A percentile compares a stretch with the other conserved stretches of the same genome.
Conservation (phyloP, 305 asterid species). For the Withania somnifera region DNA sequence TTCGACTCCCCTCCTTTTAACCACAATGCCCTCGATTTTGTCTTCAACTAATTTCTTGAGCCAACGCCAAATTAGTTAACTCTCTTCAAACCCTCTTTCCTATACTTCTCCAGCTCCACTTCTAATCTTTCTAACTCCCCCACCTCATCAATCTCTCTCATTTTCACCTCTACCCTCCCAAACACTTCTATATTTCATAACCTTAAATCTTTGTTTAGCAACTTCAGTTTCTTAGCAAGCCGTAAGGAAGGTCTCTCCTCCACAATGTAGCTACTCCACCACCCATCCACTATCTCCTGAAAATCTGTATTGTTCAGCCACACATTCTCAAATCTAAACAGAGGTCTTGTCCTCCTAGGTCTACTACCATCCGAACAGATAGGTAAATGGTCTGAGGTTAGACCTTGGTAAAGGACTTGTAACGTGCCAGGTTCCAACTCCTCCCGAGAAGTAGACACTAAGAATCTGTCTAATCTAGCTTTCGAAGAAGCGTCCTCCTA, state of each 20-base stretch:
- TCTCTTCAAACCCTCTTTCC: too few species aligned
- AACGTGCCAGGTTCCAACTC: not conserved
- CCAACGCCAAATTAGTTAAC: too few species aligned
- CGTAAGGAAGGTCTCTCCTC: not conserved
- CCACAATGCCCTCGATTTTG: too few species aligned
- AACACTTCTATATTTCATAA: not conserved
- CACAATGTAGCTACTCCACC: not conserved
- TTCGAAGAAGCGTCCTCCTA: not conserved
- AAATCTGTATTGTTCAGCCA: not conserved
- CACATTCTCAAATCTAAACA: not conserved
- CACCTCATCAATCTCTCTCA: too few species aligned
- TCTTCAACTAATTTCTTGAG: too few species aligned
- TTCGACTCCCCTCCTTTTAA: too few species aligned
- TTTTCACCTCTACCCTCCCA: too few species aligned
- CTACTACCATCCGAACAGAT: not conserved
- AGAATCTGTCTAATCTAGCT: not conserved
- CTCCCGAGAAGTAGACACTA: not conserved
- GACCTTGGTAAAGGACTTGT: not conserved
- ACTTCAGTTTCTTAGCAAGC: not conserved
- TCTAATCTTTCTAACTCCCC: too few species aligned
- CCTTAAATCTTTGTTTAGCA: not conserved
- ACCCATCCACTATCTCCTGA: not conserved
- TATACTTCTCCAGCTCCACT: too few species aligned
- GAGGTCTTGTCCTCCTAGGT: not conserved
- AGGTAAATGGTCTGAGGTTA: not conserved